Percentiles rank a stretch among this genome's conserved stretches.
Evolutionary conservation across 805 yeast species (phyloP).

Genomic region (Ogataea thermomethanolica): DNA sequence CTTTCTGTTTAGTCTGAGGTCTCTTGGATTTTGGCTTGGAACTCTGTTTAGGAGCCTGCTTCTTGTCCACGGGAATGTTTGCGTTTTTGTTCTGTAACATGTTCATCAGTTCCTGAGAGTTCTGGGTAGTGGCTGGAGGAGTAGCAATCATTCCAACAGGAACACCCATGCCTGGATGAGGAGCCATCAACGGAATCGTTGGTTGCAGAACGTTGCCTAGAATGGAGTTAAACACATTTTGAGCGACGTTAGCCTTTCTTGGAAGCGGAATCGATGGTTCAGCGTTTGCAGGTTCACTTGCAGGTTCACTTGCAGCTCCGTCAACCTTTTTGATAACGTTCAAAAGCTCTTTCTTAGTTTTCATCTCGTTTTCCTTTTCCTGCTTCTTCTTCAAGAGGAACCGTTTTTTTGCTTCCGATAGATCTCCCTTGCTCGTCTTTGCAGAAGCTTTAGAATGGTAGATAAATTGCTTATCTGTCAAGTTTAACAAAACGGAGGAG

Average conservation of each 20-base stretch:
- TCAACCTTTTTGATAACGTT: conserved; percentile 37
- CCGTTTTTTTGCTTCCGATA: conserved; percentile 20
- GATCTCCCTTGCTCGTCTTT: conserved; percentile 29
- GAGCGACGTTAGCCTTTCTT: conserved; percentile 18
- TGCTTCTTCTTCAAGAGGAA: conserved; percentile 21
- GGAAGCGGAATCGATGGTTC: background rate
- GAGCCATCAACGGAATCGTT: conserved; percentile 2
- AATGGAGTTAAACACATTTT: conserved; percentile 30
- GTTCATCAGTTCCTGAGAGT: conserved; percentile 19
- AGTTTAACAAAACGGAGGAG: conserved; percentile 74
- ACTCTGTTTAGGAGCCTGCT: background rate
- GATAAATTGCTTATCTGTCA: conserved; percentile 70
- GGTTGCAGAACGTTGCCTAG: conserved; percentile 24
- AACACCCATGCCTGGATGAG: conserved; percentile 5
- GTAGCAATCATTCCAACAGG: conserved; percentile 2
- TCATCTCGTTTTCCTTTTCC: conserved; percentile 28
- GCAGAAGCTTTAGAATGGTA: conserved; percentile 68
- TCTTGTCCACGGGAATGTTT: background rate
- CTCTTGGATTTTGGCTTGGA: background rate
- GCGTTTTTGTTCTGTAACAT: conserved; percentile 9
- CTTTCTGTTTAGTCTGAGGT: background rate
- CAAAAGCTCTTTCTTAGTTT: conserved; percentile 41
- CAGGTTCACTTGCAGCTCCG: background rate
- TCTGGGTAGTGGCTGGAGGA: conserved; percentile 10
- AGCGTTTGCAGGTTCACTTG: background rate